Base-by-base conservation (phyloP, 495 filamentous ascomycete genomes). In the Chaetomidium leptoderma region DNA sequence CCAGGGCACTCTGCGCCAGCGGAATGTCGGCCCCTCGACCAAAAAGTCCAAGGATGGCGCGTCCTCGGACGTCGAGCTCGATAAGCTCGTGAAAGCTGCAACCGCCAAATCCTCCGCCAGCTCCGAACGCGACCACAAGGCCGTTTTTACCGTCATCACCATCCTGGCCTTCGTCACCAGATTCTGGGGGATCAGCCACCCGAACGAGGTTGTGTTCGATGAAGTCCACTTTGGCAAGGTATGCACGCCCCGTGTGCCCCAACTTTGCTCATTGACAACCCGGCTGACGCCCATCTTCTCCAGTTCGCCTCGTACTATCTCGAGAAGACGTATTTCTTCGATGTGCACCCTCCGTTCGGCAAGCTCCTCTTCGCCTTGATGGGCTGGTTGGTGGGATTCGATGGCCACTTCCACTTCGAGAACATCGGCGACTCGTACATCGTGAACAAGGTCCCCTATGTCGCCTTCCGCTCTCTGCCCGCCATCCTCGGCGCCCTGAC, bases 171-270 rank as follows among this genome's bases (percentile, higher is more conserved):
- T 97, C 69, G 69, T 89, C 53, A 97, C 93, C 27, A 80, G 93
- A 60, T 99, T 97, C 76, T 97, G 86, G 80, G 91, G 89, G 54
- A 95, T 99, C 69, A 87, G 80, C 57, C 91, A 96, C 74, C 93
- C 93, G 11, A 87, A 93, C 68, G 86, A 97, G 74, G 93, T 99
- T 26, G 95, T 99, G 37, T 99, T 99, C 69, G 93, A 99, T 64
- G 93, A 99, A 74, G 93, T 99, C 45, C 93, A 99, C 74, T 99
- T 99, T 73, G 93, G 93, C 76, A 99, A 99, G 87, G 93, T 96
- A 80, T 62, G 79, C 55, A 23, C 24, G 53, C 53, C 27, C 30
- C 8, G n/a, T n/a, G n/a, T n/a, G n/a, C n/a, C 17, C 13, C 35
- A 4, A 21, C 50, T 39, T 3, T n/a, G 37, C 40, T 40, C 27